Percentiles rank a stretch among this genome's conserved stretches.
These are phyloP conservation scores for Colletotrichum eremochloae DNA, from an alignment of 2,329 filamentous ascomycete genomes.

Conservation along the genomic window DNA sequence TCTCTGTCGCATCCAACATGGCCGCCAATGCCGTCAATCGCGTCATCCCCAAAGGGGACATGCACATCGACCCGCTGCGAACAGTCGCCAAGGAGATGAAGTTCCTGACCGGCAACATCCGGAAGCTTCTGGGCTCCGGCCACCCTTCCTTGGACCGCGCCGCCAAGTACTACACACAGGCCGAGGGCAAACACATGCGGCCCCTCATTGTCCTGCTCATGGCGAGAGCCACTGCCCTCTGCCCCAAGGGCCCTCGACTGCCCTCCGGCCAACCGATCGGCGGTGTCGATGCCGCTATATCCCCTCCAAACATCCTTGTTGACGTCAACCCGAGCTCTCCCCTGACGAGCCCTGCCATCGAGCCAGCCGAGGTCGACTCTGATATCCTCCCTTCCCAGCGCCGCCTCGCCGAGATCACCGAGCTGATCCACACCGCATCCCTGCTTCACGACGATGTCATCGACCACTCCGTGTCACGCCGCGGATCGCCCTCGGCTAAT, in stretches of 20 bases:
- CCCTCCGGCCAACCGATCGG: constrained; percentile 57
- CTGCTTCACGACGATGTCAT: constrained; percentile 98
- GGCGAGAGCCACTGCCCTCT: constrained; percentile 90
- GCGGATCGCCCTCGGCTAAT: constrained; percentile 89
- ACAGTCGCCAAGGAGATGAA: constrained; percentile 97
- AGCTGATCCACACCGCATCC: constrained; percentile 96
- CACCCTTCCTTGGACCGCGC: constrained; percentile 95
- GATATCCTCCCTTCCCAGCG: constrained; percentile 94
- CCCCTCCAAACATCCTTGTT: constrained; percentile 71
- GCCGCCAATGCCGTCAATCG: constrained; percentile 76
- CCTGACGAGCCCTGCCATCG: constrained; percentile 59
- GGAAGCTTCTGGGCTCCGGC: constrained; percentile 91
- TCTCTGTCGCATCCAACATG: constrained; percentile 77
- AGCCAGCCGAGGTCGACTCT: constrained; percentile 58
- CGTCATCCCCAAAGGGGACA: constrained; percentile 69
- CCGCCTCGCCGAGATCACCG: constrained; percentile 94
- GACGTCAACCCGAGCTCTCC: constrained; percentile 82
- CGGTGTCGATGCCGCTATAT: constrained; percentile 67
- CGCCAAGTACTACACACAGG: constrained; percentile 97
- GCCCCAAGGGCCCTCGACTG: constrained; percentile 68
- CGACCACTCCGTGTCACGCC: constrained; percentile 88
- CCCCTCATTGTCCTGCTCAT: constrained; percentile 96
- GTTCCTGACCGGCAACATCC: constrained; percentile 92
- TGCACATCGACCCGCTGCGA: constrained; percentile 88
- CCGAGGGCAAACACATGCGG: constrained; percentile 96